These are phyloP conservation scores for Carex cristatella DNA, from an alignment of 176 grass and related monocot genomes.

Conservation along the genomic window DNA sequence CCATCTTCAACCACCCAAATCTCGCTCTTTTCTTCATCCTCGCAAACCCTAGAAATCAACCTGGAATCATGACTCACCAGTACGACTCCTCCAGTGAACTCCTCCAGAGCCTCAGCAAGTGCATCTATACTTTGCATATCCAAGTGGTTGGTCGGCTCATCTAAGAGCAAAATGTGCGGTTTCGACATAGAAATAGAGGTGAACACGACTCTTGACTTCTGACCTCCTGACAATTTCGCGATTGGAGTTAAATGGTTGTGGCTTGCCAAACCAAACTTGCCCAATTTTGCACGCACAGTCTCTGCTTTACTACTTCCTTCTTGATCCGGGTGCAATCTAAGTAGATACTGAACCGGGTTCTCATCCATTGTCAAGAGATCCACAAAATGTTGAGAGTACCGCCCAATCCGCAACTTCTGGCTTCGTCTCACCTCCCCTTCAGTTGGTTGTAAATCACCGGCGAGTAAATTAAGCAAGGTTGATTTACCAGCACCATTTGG, in stretches of 20 bases:
- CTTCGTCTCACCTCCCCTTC: constrained; percentile 80
- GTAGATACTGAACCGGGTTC: constrained; percentile 86
- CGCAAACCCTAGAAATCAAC: constrained; percentile 88
- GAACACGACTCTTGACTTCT: constrained; percentile 89
- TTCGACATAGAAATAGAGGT: constrained; percentile 97
- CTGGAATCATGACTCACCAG: constrained; percentile 86
- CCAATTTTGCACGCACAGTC: constrained; percentile 83
- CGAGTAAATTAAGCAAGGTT: constrained; percentile 92
- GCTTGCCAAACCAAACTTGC: constrained; percentile 90
- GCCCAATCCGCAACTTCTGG: constrained; percentile 84
- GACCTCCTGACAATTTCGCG: constrained; percentile 86
- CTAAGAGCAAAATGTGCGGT: constrained; percentile 86
- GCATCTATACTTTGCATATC: constrained; percentile 99
- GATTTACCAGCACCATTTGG: constrained; percentile 97
- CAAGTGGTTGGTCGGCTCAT: constrained; percentile 97
- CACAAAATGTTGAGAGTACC: constrained; percentile 97
- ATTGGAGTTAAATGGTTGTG: constrained; percentile 98
- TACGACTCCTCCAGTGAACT: constrained; percentile 92
- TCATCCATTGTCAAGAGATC: constrained; percentile 95
- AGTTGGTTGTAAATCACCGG: constrained; percentile 70
- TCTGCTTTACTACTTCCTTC: constrained; percentile 92
- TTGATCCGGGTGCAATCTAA: constrained; percentile 87
- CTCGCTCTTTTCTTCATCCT: constrained; percentile 77
- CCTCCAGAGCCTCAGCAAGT: constrained; percentile 77
- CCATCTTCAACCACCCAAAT: constrained; percentile 97